These are phyloP conservation scores for Phytophthora kernoviae DNA, from an alignment of 352 stramenopile species.

Conservation along the genomic window DNA sequence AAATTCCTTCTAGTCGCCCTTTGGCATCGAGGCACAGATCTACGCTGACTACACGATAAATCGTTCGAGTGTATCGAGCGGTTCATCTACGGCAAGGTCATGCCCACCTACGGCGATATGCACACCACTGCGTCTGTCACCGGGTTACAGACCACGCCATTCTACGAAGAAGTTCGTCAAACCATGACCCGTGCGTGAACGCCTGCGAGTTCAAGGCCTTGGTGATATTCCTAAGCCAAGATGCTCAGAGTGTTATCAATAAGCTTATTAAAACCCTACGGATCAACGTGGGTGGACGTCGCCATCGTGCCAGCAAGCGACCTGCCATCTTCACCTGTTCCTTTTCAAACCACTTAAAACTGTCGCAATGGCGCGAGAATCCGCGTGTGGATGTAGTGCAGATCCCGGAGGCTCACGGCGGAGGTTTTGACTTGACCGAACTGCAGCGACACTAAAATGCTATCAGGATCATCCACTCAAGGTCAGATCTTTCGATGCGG, in stretches of 20 bases:
- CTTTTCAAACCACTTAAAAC: not conserved
- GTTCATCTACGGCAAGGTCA: constrained; percentile 88
- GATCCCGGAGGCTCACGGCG: not conserved
- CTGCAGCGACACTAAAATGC: not conserved
- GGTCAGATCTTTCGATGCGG: not conserved
- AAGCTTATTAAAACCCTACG: constrained; percentile 50
- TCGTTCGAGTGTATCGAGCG: constrained; percentile 89
- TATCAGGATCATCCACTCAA: not conserved
- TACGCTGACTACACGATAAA: constrained; percentile 96
- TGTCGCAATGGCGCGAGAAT: not conserved
- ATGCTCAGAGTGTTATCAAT: constrained; percentile 80
- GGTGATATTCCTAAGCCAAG: constrained; percentile 94
- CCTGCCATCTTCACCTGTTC: not conserved
- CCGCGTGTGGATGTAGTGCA: not conserved
- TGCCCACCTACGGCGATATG: constrained; percentile 97
- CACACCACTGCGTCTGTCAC: constrained; percentile 91
- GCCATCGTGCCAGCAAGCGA: not conserved
- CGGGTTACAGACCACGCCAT: constrained; percentile 90
- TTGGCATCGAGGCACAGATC: constrained; percentile 75
- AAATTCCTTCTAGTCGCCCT: constrained; percentile 65
- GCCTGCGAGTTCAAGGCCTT: constrained; percentile 89
- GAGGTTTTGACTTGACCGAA: not conserved
- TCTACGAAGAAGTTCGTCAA: constrained; percentile 94
- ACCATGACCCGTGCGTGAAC: constrained; percentile 91
- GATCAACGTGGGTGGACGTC: not conserved